Percentiles rank a stretch among this genome's conserved stretches.
Conservation (phyloP, 116 monocot genomes). For the Trichopus zeylanicus region DNA sequence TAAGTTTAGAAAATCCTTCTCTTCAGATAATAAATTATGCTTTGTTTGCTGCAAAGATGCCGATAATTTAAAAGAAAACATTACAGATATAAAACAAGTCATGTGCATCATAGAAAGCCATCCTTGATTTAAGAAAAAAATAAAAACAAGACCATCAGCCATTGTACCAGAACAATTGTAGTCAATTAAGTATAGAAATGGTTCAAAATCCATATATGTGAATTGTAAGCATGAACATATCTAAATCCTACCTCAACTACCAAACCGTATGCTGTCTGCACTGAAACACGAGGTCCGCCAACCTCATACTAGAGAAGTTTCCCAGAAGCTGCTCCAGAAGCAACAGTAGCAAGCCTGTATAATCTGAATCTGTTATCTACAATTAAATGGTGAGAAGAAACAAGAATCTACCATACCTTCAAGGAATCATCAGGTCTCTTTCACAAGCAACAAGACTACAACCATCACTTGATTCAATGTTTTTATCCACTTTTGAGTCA, state of each 20-base stretch:
- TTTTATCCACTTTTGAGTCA: conserved; percentile 85
- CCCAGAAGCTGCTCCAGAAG: conserved; percentile 98
- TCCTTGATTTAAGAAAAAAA: too few relatives aligned
- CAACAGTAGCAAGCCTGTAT: conserved; percentile 84
- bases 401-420: conserved; percentile 43
- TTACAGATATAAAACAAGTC: too few relatives aligned
- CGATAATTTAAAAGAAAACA: too few relatives aligned
- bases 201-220: too few relatives aligned
- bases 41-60: too few relatives aligned
- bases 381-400: not conserved
- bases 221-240: not conserved
- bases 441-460: conserved; percentile 66
- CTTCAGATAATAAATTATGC: too few relatives aligned
- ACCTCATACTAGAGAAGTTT: conserved; percentile 84
- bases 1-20: too few relatives aligned
- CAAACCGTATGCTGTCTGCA: conserved; percentile 93
- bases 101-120: too few relatives aligned
- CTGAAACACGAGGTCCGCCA: conserved; percentile 86
- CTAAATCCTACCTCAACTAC: conserved; percentile 88
- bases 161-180: too few relatives aligned
- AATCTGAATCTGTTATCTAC: conserved; percentile 19
- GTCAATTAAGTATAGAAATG: too few relatives aligned
- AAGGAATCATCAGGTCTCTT: conserved; percentile 48
- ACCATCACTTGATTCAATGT: conserved; percentile 67
- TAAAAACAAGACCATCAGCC: too few relatives aligned